Evolutionary conservation across 2,329 filamentous ascomycete genomes (phyloP).

Genomic region (Juglanconis sp.): DNA sequence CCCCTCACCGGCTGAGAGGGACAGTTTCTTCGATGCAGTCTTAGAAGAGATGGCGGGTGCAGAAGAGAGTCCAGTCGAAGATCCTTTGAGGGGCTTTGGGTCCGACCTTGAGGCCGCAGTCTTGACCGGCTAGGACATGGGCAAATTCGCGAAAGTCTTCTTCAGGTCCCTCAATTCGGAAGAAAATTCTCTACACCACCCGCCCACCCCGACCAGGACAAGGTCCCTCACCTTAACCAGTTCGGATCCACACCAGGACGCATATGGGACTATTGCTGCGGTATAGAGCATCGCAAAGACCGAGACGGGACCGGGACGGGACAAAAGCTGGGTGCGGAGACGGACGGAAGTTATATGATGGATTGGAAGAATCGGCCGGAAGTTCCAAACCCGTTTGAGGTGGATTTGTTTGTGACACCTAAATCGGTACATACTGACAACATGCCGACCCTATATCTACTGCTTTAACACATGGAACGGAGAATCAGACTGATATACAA

Average conservation of each 20-base stretch:
- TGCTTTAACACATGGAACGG: background rate
- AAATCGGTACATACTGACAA: background rate
- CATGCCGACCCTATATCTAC: background rate
- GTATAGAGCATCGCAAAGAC: background rate
- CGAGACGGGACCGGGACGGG: slow-evolving; percentile 10
- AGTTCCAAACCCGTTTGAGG: slow-evolving; percentile 23
- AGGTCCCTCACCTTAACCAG: slow-evolving; percentile 1
- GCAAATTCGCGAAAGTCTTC: background rate
- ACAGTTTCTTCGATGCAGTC: background rate
- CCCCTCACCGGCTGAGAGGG: background rate
- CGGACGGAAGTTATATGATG: slow-evolving; percentile 49
- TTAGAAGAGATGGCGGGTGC: background rate
- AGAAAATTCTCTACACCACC: too few species aligned
- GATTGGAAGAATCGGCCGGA: slow-evolving; percentile 44
- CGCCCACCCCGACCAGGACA: too few species aligned
- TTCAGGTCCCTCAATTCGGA: too few species aligned
- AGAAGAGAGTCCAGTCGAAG: background rate
- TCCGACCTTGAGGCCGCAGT: background rate
- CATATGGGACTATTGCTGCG: background rate
- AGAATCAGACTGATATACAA: background rate
- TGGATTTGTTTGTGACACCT: too few species aligned
- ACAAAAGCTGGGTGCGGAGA: slow-evolving; percentile 40
- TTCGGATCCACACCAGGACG: slow-evolving; percentile 26
- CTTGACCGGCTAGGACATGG: background rate
- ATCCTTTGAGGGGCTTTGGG: background rate